Evolutionary conservation across 2,329 filamentous ascomycete genomes (phyloP), one percentile per base, ranked within the genome.

Genomic region (Alternaria sp.): DNA sequence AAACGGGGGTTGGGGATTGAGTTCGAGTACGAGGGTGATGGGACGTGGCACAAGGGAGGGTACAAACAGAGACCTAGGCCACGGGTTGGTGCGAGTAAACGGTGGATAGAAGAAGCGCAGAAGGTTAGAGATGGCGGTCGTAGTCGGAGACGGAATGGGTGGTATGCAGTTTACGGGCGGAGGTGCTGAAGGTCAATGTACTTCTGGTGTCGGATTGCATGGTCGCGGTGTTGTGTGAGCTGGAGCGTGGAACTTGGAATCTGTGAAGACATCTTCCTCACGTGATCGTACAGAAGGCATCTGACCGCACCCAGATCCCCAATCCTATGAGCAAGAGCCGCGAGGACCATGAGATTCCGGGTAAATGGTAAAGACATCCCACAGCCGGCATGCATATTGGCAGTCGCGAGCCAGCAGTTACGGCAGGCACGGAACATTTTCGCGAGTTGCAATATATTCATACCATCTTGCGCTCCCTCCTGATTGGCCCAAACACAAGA

Each of bases 1-100:
- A 61, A 64, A 15, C 37, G 65, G 18, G 65, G 65, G 0, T 51
- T 51, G 11, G 65, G 65, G 15, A 60, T 67, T 20, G 23, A 60
- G 18, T 58, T 67, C 8, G 58, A 55, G 20, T 67, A 67, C 21
- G 21, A 11, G 2, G n/a, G 28, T 9, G 60, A 63, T 10, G 55
- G 47, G 18, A 33, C 60, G 33, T 63, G 54, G n/a, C 0, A 4
- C 7, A 60, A 58, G 12, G 60, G 60, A 8, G 60, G 60, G 4
- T 45, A 45, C 14, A 63, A 63, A 25, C 60, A 63, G 15, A 46
- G 56, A 21, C 60, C 60, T 21, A 51, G 25, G n/a, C 2, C 1
- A 5, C n/a, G 59, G 15, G 54, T 3, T 6, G 37, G 11, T 7
- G 59, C 54, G 12, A 61, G 54, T 58, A 8, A 21, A 44, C 33